A percentile compares a stretch with the other conserved stretches of the same genome.
Evolutionary conservation across 1,284 basidiomycete genomes (phyloP).

Genomic region (Tetrapyrgos nigripes): DNA sequence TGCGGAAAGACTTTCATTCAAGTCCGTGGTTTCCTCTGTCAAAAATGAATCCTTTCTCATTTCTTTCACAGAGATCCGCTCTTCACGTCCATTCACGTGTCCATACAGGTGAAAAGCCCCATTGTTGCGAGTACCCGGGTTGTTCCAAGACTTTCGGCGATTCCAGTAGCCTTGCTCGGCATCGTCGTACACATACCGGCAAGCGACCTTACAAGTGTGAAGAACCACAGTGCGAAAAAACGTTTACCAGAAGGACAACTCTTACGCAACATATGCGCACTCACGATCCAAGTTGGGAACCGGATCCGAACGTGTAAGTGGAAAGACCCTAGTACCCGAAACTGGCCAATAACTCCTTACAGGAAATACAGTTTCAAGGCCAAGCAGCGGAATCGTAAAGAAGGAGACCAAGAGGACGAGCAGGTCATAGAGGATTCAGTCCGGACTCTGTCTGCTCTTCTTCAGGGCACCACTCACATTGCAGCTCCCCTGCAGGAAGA

Average conservation of each 20-base stretch:
- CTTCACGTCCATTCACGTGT: constrained; percentile 86
- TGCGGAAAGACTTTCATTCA: constrained; percentile 90
- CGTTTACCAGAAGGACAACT: constrained; percentile 83
- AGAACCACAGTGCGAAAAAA: constrained; percentile 81
- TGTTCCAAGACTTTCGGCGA: constrained; percentile 88
- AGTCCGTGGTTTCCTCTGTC: constrained; percentile 45
- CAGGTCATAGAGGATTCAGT: constrained; percentile 70
- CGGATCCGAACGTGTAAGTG: constrained; percentile 79
- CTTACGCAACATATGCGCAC: constrained; percentile 83
- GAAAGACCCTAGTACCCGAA: constrained; percentile 4
- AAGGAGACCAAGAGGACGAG: constrained; percentile 53
- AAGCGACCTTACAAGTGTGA: constrained; percentile 85
- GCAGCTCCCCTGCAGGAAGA: constrained; percentile 39
- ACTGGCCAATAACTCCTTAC: constrained; percentile 18
- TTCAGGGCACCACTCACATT: constrained; percentile 47
- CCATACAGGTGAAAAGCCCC: constrained; percentile 90
- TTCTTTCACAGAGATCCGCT: constrained; percentile 72
- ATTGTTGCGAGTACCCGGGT: constrained; percentile 85
- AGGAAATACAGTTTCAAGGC: constrained; percentile 81
- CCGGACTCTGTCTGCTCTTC: constrained; percentile 70
- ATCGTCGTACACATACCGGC: constrained; percentile 87
- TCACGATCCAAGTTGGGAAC: constrained; percentile 82
- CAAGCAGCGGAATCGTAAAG: constrained; percentile 64
- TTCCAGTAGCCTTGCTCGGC: constrained; percentile 87
- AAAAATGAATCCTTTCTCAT: constrained; percentile 19